Base-by-base conservation (phyloP, 306 rosid genomes). In the Dryas drummondii region DNA sequence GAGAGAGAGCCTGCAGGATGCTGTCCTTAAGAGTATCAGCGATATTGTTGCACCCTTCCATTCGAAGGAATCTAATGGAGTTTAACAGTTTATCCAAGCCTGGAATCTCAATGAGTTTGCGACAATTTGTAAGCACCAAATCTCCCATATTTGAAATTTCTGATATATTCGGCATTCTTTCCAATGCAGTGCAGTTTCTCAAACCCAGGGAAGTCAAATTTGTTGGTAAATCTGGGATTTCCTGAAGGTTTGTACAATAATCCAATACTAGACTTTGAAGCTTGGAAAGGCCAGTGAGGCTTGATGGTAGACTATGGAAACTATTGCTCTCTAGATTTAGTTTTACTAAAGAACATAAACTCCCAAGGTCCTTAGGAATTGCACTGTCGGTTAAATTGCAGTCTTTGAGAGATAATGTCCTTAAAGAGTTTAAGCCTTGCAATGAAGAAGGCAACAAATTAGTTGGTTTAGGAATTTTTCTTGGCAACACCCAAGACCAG, bases 401-500 rank as follows among this genome's bases (percentile, higher is more conserved):
- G 2, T 54, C 56, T 0, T n/a, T 16, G 7, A 80, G 72, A 48
- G 52, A 13, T 7, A 74, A 48, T 5, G 37, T 56, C 46, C 50
- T 75, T 14, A 71, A 13, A 13, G 64, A 71, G 27, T 75, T 62
- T n/a, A 80, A 17, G 53, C 80, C 76, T 75, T 53, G 32, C 44
- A 82, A 13, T 2, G 52, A 26, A 26, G 76, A 73, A 70, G 85
- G 76, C 55, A 68, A 32, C 14, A 67, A 57, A 49, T 32, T 27
- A 6, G 14, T 51, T 4, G 79, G 48, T 2, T 58, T 57, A 0
- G 46, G 27, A 55, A 2, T 26, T 37, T 70, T 76, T 42, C 40
- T 70, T 53, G 88, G 91, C 37, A 77, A 82, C 46, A 65, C 75
- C 79, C 80, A 75, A n/a, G 84, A 87, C 77, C 60, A n/a, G 42